These are phyloP conservation scores for Excoecaria agallocha DNA, from an alignment of 345 rosid species.

Conservation along the genomic window DNA sequence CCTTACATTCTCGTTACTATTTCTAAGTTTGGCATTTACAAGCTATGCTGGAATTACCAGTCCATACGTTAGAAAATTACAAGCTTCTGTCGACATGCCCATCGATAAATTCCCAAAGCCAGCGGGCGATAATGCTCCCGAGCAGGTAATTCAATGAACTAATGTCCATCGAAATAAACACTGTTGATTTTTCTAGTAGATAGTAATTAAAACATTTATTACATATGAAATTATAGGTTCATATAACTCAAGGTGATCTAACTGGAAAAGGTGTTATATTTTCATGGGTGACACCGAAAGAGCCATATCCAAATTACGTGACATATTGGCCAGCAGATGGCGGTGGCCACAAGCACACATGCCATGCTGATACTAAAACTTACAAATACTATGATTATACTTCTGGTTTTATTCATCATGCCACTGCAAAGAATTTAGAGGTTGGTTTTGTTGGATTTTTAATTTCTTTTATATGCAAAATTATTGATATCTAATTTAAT, in stretches of 20 bases:
- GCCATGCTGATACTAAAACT: slow-evolving; percentile 1
- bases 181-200: too few species aligned
- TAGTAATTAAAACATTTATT: too few species aligned
- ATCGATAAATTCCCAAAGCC: too few species aligned
- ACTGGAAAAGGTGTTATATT: slow-evolving; percentile 25
- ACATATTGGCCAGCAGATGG: slow-evolving; percentile 24
- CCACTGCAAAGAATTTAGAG: slow-evolving; percentile 28
- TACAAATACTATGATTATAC: slow-evolving; percentile 31
- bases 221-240: slow-evolving; percentile 23
- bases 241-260: slow-evolving; percentile 42
- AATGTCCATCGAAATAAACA: too few species aligned
- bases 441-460: slow-evolving; percentile 6
- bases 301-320: slow-evolving; percentile 18
- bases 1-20: too few species aligned
- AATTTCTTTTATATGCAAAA: neutral
- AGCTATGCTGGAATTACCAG: too few species aligned
- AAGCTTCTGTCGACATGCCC: too few species aligned
- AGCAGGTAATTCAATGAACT: too few species aligned
- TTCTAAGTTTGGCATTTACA: too few species aligned
- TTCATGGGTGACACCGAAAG: slow-evolving; percentile 31
- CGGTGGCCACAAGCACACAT: neutral
- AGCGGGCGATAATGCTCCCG: too few species aligned
- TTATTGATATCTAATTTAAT: neutral
- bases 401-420: slow-evolving; percentile 44
- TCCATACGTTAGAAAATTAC: too few species aligned